Conservation (phyloP, 2,329 filamentous ascomycete genomes). For the Ophiostoma tasmaniense region DNA sequence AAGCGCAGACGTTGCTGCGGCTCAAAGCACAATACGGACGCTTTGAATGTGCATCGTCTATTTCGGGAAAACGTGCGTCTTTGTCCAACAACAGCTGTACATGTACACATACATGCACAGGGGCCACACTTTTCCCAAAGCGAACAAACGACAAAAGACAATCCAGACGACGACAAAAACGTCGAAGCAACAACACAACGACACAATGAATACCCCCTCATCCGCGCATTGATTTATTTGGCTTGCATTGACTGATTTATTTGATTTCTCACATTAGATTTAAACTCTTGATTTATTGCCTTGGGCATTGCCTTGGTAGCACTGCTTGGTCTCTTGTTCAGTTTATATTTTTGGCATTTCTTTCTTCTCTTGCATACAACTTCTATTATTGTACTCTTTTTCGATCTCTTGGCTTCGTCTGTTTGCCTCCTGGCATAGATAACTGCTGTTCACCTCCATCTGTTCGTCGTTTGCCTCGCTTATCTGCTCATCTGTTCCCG, state of each 20-base stretch:
- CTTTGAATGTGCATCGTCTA: background rate
- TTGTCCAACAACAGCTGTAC: background rate
- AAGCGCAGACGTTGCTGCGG: background rate
- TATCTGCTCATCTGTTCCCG: background rate
- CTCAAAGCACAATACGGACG: background rate
- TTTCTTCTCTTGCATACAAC: background rate
- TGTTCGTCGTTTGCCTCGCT: background rate
- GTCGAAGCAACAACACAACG: background rate
- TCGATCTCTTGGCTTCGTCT: background rate
- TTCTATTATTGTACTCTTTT: background rate
- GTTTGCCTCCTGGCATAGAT: background rate
- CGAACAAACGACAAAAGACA: conserved; percentile 4
- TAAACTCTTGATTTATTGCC: background rate
- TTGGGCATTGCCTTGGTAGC: background rate
- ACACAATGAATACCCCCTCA: background rate
- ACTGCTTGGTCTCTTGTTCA: background rate
- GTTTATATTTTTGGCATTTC: background rate
- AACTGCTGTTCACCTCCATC: background rate
- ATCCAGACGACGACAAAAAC: background rate
- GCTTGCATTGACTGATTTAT: background rate
- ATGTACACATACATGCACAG: background rate
- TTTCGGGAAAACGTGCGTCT: background rate
- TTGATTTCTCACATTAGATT: background rate
- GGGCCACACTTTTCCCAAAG: background rate
- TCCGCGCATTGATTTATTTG: background rate